A percentile compares a stretch with the other conserved stretches of the same genome.
phyloP scores from a whole-genome alignment of 2,329 filamentous ascomycete genomes.

The Fusarium sarcochroum region DNA sequence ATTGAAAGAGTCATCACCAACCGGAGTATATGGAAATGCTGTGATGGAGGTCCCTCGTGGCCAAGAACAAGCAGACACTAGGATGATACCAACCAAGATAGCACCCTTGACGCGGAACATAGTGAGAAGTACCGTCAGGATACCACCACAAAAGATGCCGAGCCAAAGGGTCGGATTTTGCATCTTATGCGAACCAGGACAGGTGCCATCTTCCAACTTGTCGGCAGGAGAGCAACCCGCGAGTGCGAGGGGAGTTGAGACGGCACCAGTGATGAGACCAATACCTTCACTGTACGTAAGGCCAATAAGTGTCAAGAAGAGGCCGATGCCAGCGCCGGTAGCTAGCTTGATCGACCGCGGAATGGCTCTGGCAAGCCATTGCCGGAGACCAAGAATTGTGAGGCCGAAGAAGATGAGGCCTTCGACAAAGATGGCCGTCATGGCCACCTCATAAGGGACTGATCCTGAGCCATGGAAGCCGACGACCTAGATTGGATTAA shows the following conservation, averaged over 20 bases:
- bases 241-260: conserved; percentile 77
- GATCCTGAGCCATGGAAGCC: conserved; percentile 80
- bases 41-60: conserved; percentile 82
- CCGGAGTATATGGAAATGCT: conserved; percentile 80
- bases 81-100: conserved; percentile 84
- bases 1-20: conserved; percentile 79
- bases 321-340: conserved; percentile 85
- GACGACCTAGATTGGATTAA: conserved; percentile 62
- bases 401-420: conserved; percentile 86
- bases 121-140: conserved; percentile 84
- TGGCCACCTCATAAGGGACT: conserved; percentile 80
- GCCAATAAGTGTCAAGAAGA: conserved; percentile 83
- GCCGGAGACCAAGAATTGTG: conserved; percentile 83
- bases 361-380: conserved; percentile 88
- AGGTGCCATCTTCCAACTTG: conserved; percentile 65
- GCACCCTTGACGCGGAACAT: conserved; percentile 89
- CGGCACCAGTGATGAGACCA: conserved; percentile 78
- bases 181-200: conserved; percentile 74
- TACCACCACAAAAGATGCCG: conserved; percentile 86
- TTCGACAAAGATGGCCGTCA: conserved; percentile 92
- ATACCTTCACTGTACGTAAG: conserved; percentile 86
- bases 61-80: conserved; percentile 91
- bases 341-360: conserved; percentile 88
- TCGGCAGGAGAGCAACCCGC: conserved; percentile 74
- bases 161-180: conserved; percentile 87